Percentiles rank a stretch among this genome's conserved stretches.
phyloP scores from a whole-genome alignment of 768 basidiomycete genomes.

The Leucocoprinus birnbaumii region DNA sequence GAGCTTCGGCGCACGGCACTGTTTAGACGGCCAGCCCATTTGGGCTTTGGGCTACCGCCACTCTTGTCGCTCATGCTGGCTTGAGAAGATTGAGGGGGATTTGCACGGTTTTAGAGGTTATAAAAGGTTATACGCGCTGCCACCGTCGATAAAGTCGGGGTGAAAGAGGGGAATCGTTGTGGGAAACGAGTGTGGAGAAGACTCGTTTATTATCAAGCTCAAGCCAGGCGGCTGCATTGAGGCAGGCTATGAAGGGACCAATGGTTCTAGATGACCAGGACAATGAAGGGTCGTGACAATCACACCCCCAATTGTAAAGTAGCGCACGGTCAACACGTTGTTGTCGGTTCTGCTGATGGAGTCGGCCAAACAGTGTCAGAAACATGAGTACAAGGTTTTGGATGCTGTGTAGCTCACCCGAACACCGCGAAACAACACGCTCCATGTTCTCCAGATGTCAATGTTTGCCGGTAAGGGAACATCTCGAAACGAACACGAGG shows the following conservation, averaged over 20 bases:
- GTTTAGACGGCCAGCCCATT: conserved; percentile 57
- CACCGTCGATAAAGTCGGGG: conserved; percentile 14
- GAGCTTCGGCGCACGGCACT: conserved; percentile 61
- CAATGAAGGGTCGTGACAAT: conserved; percentile 16
- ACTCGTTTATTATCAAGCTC: conserved; percentile 31
- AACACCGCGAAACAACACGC: conserved; percentile 4
- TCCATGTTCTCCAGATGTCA: not conserved
- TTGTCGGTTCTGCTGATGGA: not conserved
- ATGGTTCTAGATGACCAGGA: conserved; percentile 5
- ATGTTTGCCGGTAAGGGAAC: not conserved
- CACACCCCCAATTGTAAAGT: conserved; percentile 9
- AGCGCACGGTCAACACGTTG: conserved; percentile 17
- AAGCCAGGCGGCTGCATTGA: conserved; percentile 44
- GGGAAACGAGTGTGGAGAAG: conserved; percentile 16
- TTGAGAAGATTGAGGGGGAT: not conserved
- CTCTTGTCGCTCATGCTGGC: conserved; percentile 19
- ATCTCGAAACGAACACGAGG: conserved; percentile 9
- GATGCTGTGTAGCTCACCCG: not conserved
- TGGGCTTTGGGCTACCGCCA: conserved; percentile 36
- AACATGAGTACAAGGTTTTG: not conserved
- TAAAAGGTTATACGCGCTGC: conserved; percentile 2
- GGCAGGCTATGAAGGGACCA: conserved; percentile 23
- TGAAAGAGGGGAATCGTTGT: conserved; percentile 13
- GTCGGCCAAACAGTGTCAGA: not conserved
- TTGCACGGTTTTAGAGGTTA: not conserved